phyloP scores from a whole-genome alignment of 2,329 filamentous ascomycete genomes.

The Diaporthe aspalathi region DNA sequence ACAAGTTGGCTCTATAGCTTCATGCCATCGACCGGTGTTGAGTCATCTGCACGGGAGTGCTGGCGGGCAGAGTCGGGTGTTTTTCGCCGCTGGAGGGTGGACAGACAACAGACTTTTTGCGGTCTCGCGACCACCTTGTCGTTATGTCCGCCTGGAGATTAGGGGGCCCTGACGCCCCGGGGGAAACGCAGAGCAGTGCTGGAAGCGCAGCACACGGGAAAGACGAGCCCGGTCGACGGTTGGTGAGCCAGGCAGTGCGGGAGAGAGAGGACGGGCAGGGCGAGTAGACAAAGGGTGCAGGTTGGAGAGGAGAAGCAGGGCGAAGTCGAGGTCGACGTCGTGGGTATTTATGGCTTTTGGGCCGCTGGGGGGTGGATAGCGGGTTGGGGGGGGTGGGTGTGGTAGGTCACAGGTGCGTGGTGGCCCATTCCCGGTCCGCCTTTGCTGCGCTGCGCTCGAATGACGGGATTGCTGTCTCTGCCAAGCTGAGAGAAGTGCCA shows the following conservation, averaged over 20 bases:
- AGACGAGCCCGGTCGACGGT: background rate
- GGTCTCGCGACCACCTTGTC: slow-evolving; percentile 20
- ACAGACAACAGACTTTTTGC: slow-evolving; percentile 31
- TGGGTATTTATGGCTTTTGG: slow-evolving; percentile 38
- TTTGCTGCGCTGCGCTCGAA: slow-evolving; percentile 31
- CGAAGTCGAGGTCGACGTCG: slow-evolving; percentile 27
- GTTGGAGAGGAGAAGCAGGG: slow-evolving; percentile 11
- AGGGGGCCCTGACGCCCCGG: slow-evolving; percentile 9
- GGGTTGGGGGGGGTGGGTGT: background rate
- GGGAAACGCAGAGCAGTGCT: slow-evolving; percentile 8
- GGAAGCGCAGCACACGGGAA: background rate
- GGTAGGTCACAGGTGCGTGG: too few relatives aligned
- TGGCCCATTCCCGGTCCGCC: slow-evolving; percentile 11
- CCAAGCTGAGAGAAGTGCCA: slow-evolving; percentile 28
- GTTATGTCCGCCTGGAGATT: slow-evolving; percentile 30
- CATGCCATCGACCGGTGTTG: slow-evolving; percentile 43
- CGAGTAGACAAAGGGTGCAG: slow-evolving; percentile 32
- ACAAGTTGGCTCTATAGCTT: slow-evolving; percentile 42
- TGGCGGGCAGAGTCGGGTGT: slow-evolving; percentile 4
- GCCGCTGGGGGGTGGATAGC: background rate
- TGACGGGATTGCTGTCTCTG: slow-evolving; percentile 28
- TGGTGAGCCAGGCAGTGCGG: background rate
- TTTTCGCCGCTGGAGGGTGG: slow-evolving; percentile 21
- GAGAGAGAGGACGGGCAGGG: slow-evolving; percentile 1
- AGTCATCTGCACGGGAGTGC: slow-evolving; percentile 34